Conservation (phyloP, 2,329 filamentous ascomycete species). For the Zelopaecilomyces penicillatus region DNA sequence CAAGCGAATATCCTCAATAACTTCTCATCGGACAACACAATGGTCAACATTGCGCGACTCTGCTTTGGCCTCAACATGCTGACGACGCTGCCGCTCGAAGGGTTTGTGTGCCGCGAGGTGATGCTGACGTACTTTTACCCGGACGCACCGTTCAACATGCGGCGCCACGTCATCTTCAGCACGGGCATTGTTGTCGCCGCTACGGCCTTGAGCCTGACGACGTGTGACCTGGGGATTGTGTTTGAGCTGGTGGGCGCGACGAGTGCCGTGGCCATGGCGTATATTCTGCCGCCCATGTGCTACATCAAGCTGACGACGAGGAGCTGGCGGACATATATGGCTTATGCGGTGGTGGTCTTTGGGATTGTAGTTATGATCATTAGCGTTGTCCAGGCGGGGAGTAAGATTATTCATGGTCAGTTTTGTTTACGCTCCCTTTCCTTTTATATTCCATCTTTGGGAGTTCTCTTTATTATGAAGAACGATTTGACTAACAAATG, state of each 20-base stretch:
- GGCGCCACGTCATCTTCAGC: constrained; percentile 79
- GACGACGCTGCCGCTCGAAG: constrained; percentile 90
- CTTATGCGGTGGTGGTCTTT: constrained; percentile 67
- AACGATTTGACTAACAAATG: too few species aligned
- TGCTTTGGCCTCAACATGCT: constrained; percentile 99
- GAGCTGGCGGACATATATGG: constrained; percentile 64
- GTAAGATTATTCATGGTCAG: constrained; percentile 53
- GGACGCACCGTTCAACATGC: constrained; percentile 67
- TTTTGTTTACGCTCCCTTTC: neutral
- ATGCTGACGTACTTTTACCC: constrained; percentile 79
- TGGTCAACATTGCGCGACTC: constrained; percentile 90
- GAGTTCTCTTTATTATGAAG: too few species aligned
- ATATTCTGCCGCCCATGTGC: constrained; percentile 89
- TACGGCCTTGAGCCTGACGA: constrained; percentile 70
- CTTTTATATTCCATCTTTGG: too few species aligned
- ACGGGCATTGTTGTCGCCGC: constrained; percentile 72
- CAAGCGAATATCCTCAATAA: constrained; percentile 97
- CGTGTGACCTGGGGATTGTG: constrained; percentile 87
- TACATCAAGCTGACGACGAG: constrained; percentile 85
- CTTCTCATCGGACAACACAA: constrained; percentile 79
- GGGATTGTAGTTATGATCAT: constrained; percentile 74
- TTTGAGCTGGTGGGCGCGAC: constrained; percentile 96
- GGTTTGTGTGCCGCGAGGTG: constrained; percentile 94
- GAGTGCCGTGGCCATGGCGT: constrained; percentile 86
- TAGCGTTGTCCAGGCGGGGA: constrained; percentile 63